Percentiles rank a stretch among this genome's conserved stretches.
Conservation (phyloP, 129 eudicot species). For the Cynara cardunculus region DNA sequence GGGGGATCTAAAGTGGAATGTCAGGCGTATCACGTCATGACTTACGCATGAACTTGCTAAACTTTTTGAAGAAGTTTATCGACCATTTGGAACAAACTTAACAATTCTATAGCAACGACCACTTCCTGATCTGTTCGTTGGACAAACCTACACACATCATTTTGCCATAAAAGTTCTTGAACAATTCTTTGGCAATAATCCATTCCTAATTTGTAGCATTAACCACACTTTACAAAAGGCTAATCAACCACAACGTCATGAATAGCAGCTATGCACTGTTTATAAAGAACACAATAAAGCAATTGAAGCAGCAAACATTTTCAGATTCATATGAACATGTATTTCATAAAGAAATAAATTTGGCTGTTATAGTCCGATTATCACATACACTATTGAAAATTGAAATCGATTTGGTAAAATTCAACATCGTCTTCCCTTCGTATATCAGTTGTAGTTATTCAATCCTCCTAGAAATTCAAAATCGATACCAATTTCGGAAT, state of each 20-base stretch:
- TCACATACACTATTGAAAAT: background rate
- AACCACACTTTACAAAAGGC: background rate
- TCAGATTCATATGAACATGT: background rate
- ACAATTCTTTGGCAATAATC: background rate
- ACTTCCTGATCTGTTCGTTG: background rate
- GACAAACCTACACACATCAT: background rate
- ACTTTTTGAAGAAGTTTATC: background rate
- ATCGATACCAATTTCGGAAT: background rate
- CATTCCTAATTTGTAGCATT: background rate
- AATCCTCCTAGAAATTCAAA: background rate
- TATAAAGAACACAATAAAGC: background rate
- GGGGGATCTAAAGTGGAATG: background rate
- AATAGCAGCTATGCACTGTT: background rate
- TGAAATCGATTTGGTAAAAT: background rate
- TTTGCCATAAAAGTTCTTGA: background rate
- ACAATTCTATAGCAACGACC: background rate
- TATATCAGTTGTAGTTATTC: background rate
- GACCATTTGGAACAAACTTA: background rate
- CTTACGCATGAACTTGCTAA: background rate
- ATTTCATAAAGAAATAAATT: background rate
- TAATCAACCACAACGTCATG: background rate
- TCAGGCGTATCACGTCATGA: background rate
- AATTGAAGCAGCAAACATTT: constrained; percentile 2
- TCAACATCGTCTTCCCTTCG: background rate
- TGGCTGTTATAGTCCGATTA: background rate